Percentiles rank a stretch among this genome's conserved stretches.
Conservation (phyloP, 345 rosid genomes). For the Camelina neglecta region DNA sequence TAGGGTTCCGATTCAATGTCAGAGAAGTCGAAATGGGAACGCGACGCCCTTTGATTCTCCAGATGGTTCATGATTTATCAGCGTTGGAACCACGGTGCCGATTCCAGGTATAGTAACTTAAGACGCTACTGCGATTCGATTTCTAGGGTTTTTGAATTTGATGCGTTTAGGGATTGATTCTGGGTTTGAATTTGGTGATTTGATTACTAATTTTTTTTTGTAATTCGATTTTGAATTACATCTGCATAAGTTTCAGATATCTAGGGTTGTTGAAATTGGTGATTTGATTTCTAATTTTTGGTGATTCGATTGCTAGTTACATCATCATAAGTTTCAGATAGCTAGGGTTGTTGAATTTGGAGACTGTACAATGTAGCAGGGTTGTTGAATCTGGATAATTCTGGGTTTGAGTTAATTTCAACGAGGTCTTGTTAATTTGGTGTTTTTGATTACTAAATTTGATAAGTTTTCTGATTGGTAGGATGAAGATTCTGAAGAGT, state of each 20-base stretch:
- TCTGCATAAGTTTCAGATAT: no score
- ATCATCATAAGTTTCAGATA: neutral
- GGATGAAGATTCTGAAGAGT: conserved; percentile 96
- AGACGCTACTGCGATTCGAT: neutral
- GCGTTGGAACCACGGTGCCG: conserved; percentile 90
- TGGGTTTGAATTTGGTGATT: no score
- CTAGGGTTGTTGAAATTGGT: neutral
- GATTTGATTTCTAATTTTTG: no score
- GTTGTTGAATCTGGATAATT: neutral
- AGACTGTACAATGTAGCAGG: neutral
- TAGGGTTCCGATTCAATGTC: conserved; percentile 93
- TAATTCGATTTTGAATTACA: no score
- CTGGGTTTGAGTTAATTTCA: neutral
- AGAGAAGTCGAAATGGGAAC: conserved; percentile 99
- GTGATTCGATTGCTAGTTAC: no score
- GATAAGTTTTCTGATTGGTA: conserved; percentile 39
- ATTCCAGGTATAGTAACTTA: conserved; percentile 60
- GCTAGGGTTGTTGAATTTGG: conserved; percentile 5
- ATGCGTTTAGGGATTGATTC: no score
- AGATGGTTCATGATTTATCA: conserved; percentile 91
- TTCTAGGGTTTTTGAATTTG: neutral
- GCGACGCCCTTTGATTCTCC: conserved; percentile 89
- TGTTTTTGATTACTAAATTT: neutral
- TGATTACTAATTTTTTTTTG: no score
- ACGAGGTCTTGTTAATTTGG: neutral